These are phyloP conservation scores for Fagopyrum tataricum DNA, from an alignment of 148 eudicot species.

Conservation along the genomic window DNA sequence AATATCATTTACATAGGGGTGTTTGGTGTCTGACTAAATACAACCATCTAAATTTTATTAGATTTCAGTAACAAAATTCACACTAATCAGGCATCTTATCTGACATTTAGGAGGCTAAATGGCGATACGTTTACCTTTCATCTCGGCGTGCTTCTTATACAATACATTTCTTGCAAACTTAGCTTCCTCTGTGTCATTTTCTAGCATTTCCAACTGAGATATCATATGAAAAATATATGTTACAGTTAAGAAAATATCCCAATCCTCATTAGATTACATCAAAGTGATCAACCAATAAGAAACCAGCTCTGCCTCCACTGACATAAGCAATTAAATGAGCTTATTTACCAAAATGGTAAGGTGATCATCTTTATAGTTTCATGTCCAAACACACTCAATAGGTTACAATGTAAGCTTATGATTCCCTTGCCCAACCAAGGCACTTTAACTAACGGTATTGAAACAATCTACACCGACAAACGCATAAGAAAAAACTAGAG, in stretches of 20 bases:
- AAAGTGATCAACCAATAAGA: background rate
- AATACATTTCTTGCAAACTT: slow-evolving; percentile 48
- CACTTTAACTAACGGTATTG: background rate
- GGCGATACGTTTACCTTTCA: slow-evolving; percentile 45
- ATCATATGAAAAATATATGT: slow-evolving; percentile 2
- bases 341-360: background rate
- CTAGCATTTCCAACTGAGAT: slow-evolving; percentile 51
- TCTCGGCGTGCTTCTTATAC: slow-evolving; percentile 81
- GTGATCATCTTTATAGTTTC: background rate
- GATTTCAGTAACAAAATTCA: background rate
- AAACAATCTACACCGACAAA: background rate
- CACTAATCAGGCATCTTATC: background rate
- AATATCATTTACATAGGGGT: background rate
- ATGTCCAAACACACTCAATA: background rate
- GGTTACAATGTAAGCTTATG: background rate
- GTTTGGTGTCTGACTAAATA: background rate
- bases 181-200: slow-evolving; percentile 42
- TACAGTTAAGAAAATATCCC: background rate
- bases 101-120: background rate
- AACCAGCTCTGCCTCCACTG: background rate
- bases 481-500: background rate
- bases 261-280: background rate
- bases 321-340: background rate
- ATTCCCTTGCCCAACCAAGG: background rate
- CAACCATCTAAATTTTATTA: background rate